Percentiles rank a stretch among this genome's conserved stretches.
phyloP scores from a whole-genome alignment of 305 asterid species.

The Fraxinus baroniana region DNA sequence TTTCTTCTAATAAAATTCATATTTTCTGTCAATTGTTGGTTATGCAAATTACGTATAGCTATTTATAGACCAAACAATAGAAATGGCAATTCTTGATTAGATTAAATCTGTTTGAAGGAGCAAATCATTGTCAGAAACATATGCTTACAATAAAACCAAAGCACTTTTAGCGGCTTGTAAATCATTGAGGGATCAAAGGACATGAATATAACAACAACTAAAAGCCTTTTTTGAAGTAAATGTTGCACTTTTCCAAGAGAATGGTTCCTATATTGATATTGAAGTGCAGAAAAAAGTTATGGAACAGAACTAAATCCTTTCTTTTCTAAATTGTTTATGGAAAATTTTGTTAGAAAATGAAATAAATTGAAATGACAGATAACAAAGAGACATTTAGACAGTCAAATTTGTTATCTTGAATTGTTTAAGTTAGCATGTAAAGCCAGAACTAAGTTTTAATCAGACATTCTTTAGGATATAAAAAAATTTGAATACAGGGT shows the following conservation, averaged over 20 bases:
- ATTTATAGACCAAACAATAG: not conserved
- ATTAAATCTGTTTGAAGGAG: not conserved
- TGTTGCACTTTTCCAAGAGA: not conserved
- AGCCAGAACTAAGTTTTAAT: not conserved
- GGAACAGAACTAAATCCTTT: not conserved
- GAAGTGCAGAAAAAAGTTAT: not conserved
- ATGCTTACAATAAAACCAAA: not conserved
- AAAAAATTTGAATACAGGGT: not conserved
- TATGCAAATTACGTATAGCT: not conserved
- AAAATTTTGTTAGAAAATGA: not conserved
- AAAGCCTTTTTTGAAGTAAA: not conserved
- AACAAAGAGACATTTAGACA: not conserved
- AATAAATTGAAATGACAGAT: not conserved
- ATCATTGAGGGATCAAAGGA: not conserved
- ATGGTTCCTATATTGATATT: not conserved
- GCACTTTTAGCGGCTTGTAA: not conserved
- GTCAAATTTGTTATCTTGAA: not conserved
- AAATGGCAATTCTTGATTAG: not conserved
- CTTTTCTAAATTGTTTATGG: not conserved
- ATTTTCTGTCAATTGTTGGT: not conserved
- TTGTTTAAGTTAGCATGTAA: not conserved
- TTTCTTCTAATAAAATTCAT: not conserved
- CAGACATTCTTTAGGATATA: not conserved
- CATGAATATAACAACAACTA: not conserved
- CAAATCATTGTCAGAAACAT: not conserved